Evolutionary conservation across 768 basidiomycete genomes (phyloP), one percentile per base, ranked within the genome.

Genomic region (Phanerochaete sordida): DNA sequence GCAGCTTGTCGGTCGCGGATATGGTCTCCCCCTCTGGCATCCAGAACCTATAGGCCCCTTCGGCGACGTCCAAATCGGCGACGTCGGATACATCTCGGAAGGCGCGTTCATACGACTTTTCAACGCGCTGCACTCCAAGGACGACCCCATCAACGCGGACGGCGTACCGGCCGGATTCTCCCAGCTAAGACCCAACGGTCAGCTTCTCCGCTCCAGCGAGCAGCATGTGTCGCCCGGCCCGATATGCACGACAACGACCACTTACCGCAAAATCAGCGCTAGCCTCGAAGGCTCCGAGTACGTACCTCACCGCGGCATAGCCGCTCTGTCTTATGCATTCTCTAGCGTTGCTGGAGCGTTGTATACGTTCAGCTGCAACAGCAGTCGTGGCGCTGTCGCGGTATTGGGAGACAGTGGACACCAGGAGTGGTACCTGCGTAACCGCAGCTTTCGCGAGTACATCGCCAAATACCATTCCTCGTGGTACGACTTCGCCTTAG

Each of bases 61-160:
- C 31, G 60, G 58, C 7, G 64, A 62, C 24, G 49, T 64, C 7
- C 35, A 52, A n/a, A 57, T 64, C n/a, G 64, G 64, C 2, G 64
- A 64, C 30, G 60, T 64, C 16, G 64, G 64, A 9, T 61, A 35
- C 51, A n/a, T 59, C 24, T 12, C 12, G 4, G 33, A 57, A 12
- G 64, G 64, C 53, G 15, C 24, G 19, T 64, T 64, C 50, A 33
- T 43, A 23, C 28, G 39, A 4, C 54, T 64, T 13, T 64, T 64
- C 60, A 61, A 62, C 23, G 51, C 51, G 6, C 1, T 31, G 19
- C 24, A n/a, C 28, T 23, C 53, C 13, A 8, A 6, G 5, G 31
- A 30, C n/a, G 27, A 59, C 27, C 43, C 58, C 28, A 16, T 54
- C 1, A 53, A 59, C 24, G 8, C 8, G 7, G n/a, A 45, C 15